Conservation (phyloP, 2,329 filamentous ascomycete genomes). For the Emmonsiellopsis sp. region DNA sequence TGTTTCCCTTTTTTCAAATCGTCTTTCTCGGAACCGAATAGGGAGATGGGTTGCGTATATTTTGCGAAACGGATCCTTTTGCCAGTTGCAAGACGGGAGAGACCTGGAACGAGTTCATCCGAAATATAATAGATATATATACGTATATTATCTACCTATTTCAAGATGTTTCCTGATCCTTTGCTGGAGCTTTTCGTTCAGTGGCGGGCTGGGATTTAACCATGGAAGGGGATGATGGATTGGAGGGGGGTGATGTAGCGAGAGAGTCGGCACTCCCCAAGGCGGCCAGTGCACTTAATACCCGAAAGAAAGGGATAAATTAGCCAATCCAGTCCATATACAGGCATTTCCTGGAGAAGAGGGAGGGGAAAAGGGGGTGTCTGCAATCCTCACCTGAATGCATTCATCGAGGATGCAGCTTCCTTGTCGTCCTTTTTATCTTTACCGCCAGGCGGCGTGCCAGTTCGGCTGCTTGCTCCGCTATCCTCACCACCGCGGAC, state of each 20-base stretch:
- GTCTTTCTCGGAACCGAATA: too few species aligned
- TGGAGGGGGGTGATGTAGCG: constrained; percentile 39
- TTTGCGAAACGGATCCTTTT: background rate
- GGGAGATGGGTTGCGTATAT: background rate
- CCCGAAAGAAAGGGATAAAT: constrained; percentile 1
- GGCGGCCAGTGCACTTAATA: constrained; percentile 35
- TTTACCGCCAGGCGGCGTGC: constrained; percentile 65
- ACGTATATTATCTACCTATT: too few species aligned
- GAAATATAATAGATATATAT: too few species aligned
- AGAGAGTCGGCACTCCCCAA: constrained; percentile 36
- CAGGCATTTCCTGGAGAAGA: constrained; percentile 15
- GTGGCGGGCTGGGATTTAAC: constrained; percentile 37
- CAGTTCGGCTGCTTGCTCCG: constrained; percentile 75
- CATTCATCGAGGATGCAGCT: constrained; percentile 66
- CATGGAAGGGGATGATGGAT: constrained; percentile 37
- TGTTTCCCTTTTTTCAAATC: background rate
- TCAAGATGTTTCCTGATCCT: constrained; percentile 5
- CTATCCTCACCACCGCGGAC: constrained; percentile 74
- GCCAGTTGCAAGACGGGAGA: too few species aligned
- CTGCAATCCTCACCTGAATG: constrained; percentile 68
- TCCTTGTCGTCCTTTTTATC: constrained; percentile 50
- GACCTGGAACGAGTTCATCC: too few species aligned
- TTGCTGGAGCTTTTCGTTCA: constrained; percentile 23
- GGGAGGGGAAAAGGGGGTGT: background rate
- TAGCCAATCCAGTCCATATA: constrained; percentile 7